Evolutionary conservation across 2,329 filamentous ascomycete genomes (phyloP).

Genomic region (Alternaria sp.): DNA sequence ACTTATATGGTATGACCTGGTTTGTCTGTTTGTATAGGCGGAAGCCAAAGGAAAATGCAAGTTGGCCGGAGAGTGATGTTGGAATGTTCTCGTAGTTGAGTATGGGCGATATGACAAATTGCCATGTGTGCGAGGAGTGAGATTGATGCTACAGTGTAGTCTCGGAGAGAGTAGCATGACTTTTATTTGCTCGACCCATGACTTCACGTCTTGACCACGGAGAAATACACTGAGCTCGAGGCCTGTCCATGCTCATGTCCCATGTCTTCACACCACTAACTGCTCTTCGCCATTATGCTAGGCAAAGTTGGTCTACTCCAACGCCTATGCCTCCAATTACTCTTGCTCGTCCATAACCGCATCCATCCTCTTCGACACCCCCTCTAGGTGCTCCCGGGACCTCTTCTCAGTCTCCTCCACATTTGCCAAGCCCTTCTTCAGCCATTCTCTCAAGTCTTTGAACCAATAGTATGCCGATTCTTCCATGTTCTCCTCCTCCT

Average conservation of each 20-base stretch:
- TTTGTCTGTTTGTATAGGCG: background rate
- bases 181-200: background rate
- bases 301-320: background rate
- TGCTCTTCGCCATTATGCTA: background rate
- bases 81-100: background rate
- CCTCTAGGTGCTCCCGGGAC: background rate
- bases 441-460: background rate
- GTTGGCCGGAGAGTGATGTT: background rate
- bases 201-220: background rate
- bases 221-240: background rate
- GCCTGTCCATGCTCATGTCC: background rate
- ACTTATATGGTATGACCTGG: background rate
- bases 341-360: background rate
- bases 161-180: background rate
- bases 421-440: background rate
- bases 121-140: background rate
- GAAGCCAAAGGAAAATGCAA: background rate
- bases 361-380: background rate
- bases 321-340: background rate
- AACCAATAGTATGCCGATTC: background rate
- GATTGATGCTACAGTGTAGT: background rate
- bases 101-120: background rate
- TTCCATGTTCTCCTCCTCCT: background rate
- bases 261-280: background rate
- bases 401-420: background rate